These are phyloP conservation scores for Thalassiosira exigua DNA, from an alignment of 352 stramenopile species.

Conservation along the genomic window DNA sequence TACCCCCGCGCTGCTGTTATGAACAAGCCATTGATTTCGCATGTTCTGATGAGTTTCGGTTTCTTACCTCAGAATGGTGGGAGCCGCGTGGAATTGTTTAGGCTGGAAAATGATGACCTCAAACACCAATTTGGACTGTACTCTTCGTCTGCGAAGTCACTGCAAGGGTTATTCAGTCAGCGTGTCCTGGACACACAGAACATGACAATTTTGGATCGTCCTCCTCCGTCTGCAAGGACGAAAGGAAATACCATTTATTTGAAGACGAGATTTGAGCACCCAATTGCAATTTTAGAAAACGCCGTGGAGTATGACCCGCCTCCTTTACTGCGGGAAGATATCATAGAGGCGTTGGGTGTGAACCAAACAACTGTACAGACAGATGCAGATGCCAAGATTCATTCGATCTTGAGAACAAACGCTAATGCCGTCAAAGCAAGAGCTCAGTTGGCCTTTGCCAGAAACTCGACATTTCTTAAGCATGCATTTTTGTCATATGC, in stretches of 20 bases:
- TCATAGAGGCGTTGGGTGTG: too few species aligned
- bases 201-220: conserved; percentile 24
- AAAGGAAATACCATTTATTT: conserved; percentile 3
- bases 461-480: too few species aligned
- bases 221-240: background rate
- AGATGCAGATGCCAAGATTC: too few species aligned
- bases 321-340: conserved; percentile 14
- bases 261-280: conserved; percentile 49
- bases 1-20: conserved; percentile 70
- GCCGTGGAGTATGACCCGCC: conserved; percentile 39
- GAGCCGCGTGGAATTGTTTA: conserved; percentile 38
- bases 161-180: conserved; percentile 48
- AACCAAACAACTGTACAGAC: too few species aligned
- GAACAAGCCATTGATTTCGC: conserved; percentile 71
- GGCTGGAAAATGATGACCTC: conserved; percentile 16
- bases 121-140: conserved; percentile 40
- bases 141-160: conserved; percentile 38
- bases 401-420: too few species aligned
- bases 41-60: conserved; percentile 71
- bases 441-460: too few species aligned
- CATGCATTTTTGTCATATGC: too few species aligned
- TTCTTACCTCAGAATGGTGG: conserved; percentile 56
- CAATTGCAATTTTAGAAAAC: conserved; percentile 38
- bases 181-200: conserved; percentile 39
- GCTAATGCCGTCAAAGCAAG: too few species aligned